These are phyloP conservation scores for Pythium sukuiense DNA, from an alignment of 352 stramenopile species.

Conservation along the genomic window DNA sequence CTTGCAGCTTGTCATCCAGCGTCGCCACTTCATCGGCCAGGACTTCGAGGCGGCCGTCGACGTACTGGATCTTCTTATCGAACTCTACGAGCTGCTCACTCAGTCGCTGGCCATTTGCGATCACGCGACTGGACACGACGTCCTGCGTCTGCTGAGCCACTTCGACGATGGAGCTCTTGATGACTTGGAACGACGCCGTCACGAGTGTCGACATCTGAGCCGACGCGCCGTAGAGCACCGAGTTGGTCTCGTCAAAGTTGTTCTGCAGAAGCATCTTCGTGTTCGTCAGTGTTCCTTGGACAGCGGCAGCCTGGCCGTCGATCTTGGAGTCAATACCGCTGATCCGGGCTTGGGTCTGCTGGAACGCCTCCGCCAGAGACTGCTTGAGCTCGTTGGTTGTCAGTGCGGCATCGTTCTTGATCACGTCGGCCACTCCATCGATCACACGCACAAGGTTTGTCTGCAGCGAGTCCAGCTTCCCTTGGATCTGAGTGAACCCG, in stretches of 20 bases:
- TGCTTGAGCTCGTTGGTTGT: slow-evolving; percentile 12
- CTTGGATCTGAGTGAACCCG: slow-evolving; percentile 8
- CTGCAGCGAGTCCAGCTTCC: slow-evolving; percentile 10
- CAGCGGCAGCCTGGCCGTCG: background rate
- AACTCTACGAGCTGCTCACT: slow-evolving; percentile 15
- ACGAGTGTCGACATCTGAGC: slow-evolving; percentile 4
- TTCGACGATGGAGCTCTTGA: background rate
- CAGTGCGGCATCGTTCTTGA: slow-evolving; percentile 18
- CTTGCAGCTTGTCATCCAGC: slow-evolving; percentile 9
- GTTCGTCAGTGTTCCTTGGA: slow-evolving; percentile 5
- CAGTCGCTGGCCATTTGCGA: background rate
- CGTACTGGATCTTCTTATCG: slow-evolving; percentile 14
- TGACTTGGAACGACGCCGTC: slow-evolving; percentile 5
- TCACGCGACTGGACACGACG: slow-evolving; percentile 2
- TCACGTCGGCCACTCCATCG: slow-evolving; percentile 11
- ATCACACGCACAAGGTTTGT: slow-evolving; percentile 4
- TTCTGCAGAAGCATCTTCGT: slow-evolving; percentile 4
- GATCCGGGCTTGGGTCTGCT: slow-evolving; percentile 11
- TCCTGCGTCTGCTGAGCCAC: slow-evolving; percentile 10
- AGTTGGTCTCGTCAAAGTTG: slow-evolving; percentile 12
- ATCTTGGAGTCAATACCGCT: slow-evolving; percentile 8
- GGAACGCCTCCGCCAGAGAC: background rate
- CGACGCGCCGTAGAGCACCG: background rate
- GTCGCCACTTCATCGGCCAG: slow-evolving; percentile 4
- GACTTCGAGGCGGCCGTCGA: slow-evolving; percentile 6